phyloP scores from a whole-genome alignment of 495 filamentous ascomycete species.

The Aspergillus panamensis region DNA sequence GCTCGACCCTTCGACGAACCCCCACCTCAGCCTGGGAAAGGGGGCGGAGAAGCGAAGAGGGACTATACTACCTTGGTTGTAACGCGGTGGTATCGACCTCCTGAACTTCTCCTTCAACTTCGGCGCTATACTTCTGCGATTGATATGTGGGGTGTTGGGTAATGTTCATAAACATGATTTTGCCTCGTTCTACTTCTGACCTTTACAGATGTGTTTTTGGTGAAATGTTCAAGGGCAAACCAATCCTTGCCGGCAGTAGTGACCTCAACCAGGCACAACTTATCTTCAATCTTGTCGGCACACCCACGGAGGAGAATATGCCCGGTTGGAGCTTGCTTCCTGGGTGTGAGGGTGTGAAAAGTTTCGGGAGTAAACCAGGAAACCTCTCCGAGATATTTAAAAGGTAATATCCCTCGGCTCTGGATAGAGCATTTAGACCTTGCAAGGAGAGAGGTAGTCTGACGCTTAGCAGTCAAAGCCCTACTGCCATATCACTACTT shows the following conservation, averaged over 20 bases:
- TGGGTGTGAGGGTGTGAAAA: constrained; percentile 71
- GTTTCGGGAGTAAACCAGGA: constrained; percentile 58
- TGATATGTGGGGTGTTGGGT: constrained; percentile 98
- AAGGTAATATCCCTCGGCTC: constrained; percentile 43
- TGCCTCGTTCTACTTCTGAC: constrained; percentile 15
- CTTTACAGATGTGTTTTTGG: constrained; percentile 81
- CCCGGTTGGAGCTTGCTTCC: constrained; percentile 82
- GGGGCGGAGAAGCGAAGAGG: constrained; percentile 77
- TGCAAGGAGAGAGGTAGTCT: constrained; percentile 2
- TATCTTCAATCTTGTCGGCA: constrained; percentile 91
- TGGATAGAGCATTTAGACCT: not conserved
- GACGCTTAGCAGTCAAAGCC: constrained; percentile 38
- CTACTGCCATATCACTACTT: constrained; percentile 71
- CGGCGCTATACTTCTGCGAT: constrained; percentile 91
- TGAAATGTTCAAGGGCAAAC: constrained; percentile 94
- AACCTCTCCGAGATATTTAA: constrained; percentile 70
- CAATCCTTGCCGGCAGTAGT: constrained; percentile 84
- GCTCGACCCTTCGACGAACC: constrained; percentile 90
- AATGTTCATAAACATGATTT: constrained; percentile 25
- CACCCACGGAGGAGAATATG: constrained; percentile 89
- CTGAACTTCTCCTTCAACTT: constrained; percentile 84
- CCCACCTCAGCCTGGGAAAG: constrained; percentile 71
- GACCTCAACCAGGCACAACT: constrained; percentile 85
- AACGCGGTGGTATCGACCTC: constrained; percentile 94
- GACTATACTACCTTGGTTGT: constrained; percentile 96